Conservation (phyloP, 352 stramenopile species). For the Pythium biforme region DNA sequence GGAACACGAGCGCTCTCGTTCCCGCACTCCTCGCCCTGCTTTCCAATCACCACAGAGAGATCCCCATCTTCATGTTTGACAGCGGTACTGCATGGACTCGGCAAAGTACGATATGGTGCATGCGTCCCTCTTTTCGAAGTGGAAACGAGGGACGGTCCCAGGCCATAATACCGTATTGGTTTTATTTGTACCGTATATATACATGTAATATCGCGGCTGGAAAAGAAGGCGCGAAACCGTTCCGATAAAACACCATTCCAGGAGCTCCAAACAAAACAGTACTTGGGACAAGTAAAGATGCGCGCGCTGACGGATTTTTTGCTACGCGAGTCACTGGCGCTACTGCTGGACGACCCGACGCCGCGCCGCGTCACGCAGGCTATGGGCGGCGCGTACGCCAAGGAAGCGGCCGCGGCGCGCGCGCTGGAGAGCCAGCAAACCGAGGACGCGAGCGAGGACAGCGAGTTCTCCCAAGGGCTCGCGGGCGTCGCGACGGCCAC, state of each 20-base stretch:
- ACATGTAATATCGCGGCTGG: too few species aligned
- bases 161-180: not conserved
- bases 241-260: not conserved
- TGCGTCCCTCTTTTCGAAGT: not conserved
- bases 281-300: slow-evolving; percentile 21
- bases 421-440: slow-evolving; percentile 34
- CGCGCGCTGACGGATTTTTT: slow-evolving; percentile 48
- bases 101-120: not conserved
- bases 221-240: slow-evolving; percentile 1
- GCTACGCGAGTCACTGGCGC: slow-evolving; percentile 50
- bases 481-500: not conserved
- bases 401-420: slow-evolving; percentile 28
- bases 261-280: too few species aligned
- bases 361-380: slow-evolving; percentile 16
- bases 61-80: not conserved
- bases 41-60: not conserved
- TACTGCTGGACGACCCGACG: slow-evolving; percentile 37
- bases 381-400: too few species aligned
- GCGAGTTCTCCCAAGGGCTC: slow-evolving; percentile 44
- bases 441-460: slow-evolving; percentile 53
- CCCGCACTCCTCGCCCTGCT: too few species aligned
- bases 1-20: too few species aligned
- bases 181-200: too few species aligned
- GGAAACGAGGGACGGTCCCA: too few species aligned
- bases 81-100: not conserved